These are phyloP conservation scores for Ceratobasidium papillatum DNA, from an alignment of 1,284 basidiomycete genomes.

Conservation along the genomic window DNA sequence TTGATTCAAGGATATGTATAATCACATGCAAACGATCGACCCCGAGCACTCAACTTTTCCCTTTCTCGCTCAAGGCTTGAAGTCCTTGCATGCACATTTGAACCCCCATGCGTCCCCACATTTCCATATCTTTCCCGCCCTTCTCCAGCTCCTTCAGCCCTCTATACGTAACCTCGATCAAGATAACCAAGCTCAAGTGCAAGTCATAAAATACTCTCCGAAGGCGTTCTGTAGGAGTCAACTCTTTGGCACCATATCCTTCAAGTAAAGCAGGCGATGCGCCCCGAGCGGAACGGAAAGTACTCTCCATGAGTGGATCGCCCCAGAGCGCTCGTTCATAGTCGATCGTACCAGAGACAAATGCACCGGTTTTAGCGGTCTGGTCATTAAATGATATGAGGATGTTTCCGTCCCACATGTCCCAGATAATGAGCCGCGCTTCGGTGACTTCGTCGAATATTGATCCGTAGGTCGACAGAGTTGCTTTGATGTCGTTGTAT, in stretches of 20 bases:
- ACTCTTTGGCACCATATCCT: slow-evolving; percentile 18
- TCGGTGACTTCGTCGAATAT: slow-evolving; percentile 34
- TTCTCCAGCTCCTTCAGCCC: slow-evolving; percentile 24
- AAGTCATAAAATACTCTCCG: slow-evolving; percentile 30
- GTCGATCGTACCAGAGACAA: slow-evolving; percentile 29
- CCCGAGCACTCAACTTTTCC: neutral
- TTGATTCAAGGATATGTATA: too few relatives aligned
- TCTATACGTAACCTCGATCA: slow-evolving; percentile 37
- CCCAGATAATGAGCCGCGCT: slow-evolving; percentile 23
- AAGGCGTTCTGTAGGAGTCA: neutral
- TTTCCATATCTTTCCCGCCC: slow-evolving; percentile 37
- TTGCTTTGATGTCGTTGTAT: slow-evolving; percentile 13
- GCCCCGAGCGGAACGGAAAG: neutral
- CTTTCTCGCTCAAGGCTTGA: slow-evolving; percentile 1
- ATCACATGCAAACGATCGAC: neutral
- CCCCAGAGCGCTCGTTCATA: slow-evolving; percentile 37
- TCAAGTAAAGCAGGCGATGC: slow-evolving; percentile 14
- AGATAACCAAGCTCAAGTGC: slow-evolving; percentile 28
- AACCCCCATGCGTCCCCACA: slow-evolving; percentile 27
- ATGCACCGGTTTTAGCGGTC: slow-evolving; percentile 2
- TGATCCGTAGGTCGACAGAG: slow-evolving; percentile 1
- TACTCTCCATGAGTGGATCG: slow-evolving; percentile 33
- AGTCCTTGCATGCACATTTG: slow-evolving; percentile 25
- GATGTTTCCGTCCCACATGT: slow-evolving; percentile 37
- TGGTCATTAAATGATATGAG: slow-evolving; percentile 17